Percentiles rank a stretch among this genome's conserved stretches.
Evolutionary conservation across 2,329 filamentous ascomycete species (phyloP).

Genomic region (Beauveria bassiana): DNA sequence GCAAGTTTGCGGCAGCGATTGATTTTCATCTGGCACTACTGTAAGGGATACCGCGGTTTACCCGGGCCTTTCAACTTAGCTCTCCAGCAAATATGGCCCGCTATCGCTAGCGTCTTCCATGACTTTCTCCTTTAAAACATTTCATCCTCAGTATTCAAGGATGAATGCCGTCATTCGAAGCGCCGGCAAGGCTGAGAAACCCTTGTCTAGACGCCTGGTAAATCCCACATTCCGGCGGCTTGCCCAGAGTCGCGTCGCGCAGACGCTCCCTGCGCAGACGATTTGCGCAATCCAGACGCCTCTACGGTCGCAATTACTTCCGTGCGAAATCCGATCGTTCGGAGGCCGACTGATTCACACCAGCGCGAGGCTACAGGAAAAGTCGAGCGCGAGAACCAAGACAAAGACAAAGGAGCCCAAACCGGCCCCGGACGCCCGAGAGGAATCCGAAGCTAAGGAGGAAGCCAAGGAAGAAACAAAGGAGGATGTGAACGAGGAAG

Average conservation of each 20-base stretch:
- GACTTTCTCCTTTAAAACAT: slow-evolving; percentile 9
- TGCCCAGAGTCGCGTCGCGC: slow-evolving; percentile 21
- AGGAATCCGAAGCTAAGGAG: slow-evolving; percentile 30
- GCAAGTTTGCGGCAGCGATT: not conserved
- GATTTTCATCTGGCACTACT: not conserved
- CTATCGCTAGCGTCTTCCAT: slow-evolving; percentile 10
- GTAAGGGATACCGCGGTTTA: slow-evolving; percentile 7
- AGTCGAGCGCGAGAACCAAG: slow-evolving; percentile 28
- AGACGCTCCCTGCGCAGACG: slow-evolving; percentile 18
- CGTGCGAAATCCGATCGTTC: slow-evolving; percentile 25
- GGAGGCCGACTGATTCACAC: slow-evolving; percentile 29
- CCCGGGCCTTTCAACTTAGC: not conserved
- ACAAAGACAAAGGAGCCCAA: slow-evolving; percentile 20
- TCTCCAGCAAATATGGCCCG: slow-evolving; percentile 1
- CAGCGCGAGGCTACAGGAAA: slow-evolving; percentile 18
- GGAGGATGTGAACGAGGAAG: slow-evolving; percentile 9
- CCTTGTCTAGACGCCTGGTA: slow-evolving; percentile 27
- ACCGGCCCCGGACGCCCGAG: slow-evolving; percentile 25
- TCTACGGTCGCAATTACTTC: slow-evolving; percentile 39
- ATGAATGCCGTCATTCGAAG: slow-evolving; percentile 42
- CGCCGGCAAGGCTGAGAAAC: slow-evolving; percentile 32
- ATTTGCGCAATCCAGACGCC: slow-evolving; percentile 25
- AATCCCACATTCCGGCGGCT: slow-evolving; percentile 36
- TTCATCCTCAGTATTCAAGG: slow-evolving; percentile 20
- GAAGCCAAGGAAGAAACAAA: slow-evolving; percentile 35